A percentile compares a stretch with the other conserved stretches of the same genome.
These are phyloP conservation scores for Phaffomyces thermotolerans DNA, from an alignment of 805 yeast species.

Conservation along the genomic window DNA sequence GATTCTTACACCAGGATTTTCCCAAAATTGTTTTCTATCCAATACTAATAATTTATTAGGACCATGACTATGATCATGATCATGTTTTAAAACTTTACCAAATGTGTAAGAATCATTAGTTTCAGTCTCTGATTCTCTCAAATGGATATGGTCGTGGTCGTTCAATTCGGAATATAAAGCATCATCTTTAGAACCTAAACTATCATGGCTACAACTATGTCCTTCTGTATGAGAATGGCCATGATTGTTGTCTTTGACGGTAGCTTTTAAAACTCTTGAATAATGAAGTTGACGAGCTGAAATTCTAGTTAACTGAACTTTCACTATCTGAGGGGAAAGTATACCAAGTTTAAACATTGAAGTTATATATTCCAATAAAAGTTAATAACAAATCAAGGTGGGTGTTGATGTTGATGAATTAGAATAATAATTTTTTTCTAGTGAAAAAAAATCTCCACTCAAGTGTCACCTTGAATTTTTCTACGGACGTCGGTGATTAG, in stretches of 20 bases:
- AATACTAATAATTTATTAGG: conserved; percentile 27
- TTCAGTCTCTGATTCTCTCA: conserved; percentile 37
- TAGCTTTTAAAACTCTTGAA: conserved; percentile 1
- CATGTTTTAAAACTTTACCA: conserved; percentile 27
- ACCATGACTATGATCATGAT: conserved; percentile 31
- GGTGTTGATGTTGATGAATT: too few species aligned
- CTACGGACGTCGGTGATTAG: too few species aligned
- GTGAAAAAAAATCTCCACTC: too few species aligned
- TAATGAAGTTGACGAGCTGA: conserved; percentile 5
- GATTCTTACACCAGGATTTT: conserved; percentile 84
- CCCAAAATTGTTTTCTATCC: conserved; percentile 37
- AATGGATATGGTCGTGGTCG: conserved; percentile 34
- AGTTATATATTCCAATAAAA: not conserved
- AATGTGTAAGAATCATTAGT: conserved; percentile 31
- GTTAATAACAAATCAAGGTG: too few species aligned
- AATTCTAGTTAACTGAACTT: not conserved
- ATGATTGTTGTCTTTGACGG: conserved; percentile 5
- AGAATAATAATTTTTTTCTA: too few species aligned
- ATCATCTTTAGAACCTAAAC: conserved; percentile 7
- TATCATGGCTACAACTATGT: conserved; percentile 24
- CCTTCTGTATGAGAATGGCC: conserved; percentile 25
- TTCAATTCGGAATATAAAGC: too few species aligned
- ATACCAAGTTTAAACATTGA: conserved; percentile 8
- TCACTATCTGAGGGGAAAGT: conserved; percentile 1
- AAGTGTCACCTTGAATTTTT: too few species aligned